Conservation (phyloP, 768 basidiomycete genomes). For the Steccherinum ochraceum region DNA sequence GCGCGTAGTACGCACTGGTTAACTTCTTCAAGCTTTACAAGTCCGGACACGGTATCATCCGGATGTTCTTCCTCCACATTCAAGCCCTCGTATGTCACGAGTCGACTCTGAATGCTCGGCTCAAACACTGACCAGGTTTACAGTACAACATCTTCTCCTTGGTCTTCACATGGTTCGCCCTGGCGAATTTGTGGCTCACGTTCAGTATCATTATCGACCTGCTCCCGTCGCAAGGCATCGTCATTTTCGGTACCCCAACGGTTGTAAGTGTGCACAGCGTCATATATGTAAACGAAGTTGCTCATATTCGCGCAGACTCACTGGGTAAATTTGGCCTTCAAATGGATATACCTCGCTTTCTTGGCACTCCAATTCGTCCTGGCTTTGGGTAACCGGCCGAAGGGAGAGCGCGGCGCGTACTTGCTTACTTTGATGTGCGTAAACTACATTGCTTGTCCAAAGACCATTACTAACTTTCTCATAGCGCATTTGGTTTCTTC, state of each 20-base stretch:
- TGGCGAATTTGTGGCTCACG: conserved; percentile 92
- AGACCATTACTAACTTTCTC: conserved; percentile 6
- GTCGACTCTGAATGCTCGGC: neutral
- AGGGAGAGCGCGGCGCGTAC: conserved; percentile 77
- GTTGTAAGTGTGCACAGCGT: conserved; percentile 45
- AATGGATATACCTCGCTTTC: conserved; percentile 86
- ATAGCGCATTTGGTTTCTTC: conserved; percentile 78
- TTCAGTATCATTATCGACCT: conserved; percentile 94
- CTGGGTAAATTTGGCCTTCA: conserved; percentile 77
- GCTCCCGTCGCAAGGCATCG: conserved; percentile 45
- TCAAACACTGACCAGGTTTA: neutral
- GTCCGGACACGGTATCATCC: conserved; percentile 79
- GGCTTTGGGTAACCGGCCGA: conserved; percentile 77
- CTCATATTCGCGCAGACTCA: conserved; percentile 82
- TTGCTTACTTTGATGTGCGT: conserved; percentile 63
- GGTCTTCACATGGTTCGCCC: conserved; percentile 88
- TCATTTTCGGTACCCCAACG: conserved; percentile 64
- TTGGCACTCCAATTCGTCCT: conserved; percentile 78
- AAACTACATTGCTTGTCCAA: neutral
- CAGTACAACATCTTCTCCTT: conserved; percentile 84
- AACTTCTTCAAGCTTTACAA: conserved; percentile 88
- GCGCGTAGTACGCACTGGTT: conserved; percentile 74
- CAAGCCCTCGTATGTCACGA: conserved; percentile 69
- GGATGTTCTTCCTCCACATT: conserved; percentile 96
- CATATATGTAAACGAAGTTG: no score